Evolutionary conservation across 805 yeast species (phyloP).

Genomic region (Sporopachydermia lactativora): DNA sequence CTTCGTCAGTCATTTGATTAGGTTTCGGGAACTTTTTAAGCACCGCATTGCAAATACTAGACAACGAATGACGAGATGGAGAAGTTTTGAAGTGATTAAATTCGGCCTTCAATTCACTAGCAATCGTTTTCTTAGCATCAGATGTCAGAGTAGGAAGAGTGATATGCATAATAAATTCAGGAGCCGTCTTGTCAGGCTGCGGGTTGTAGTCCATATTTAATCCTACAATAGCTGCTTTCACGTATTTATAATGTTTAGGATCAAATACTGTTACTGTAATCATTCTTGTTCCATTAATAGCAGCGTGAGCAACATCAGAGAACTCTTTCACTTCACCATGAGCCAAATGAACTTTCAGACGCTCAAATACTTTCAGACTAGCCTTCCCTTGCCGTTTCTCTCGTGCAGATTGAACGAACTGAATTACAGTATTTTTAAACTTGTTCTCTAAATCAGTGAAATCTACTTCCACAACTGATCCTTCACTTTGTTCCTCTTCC

Average conservation of each 20-base stretch:
- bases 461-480: constrained; percentile 17
- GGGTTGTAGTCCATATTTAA: constrained; percentile 69
- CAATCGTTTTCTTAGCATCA: constrained; percentile 43
- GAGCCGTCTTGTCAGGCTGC: constrained; percentile 55
- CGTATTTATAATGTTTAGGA: constrained; percentile 54
- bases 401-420: constrained; percentile 39
- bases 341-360: constrained; percentile 34
- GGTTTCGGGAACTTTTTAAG: constrained; percentile 39
- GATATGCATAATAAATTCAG: constrained; percentile 51
- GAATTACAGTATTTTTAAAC: constrained; percentile 34
- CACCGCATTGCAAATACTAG: constrained; percentile 42
- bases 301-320: constrained; percentile 36
- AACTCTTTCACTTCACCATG: constrained; percentile 34
- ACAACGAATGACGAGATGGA: constrained; percentile 32
- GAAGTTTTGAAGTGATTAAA: constrained; percentile 50
- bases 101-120: constrained; percentile 48
- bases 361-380: constrained; percentile 52
- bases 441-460: constrained; percentile 25
- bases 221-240: constrained; percentile 57
- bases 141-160: constrained; percentile 64
- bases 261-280: constrained; percentile 78
- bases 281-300: constrained; percentile 50
- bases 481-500: constrained; percentile 9
- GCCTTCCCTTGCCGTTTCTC: constrained; percentile 60
- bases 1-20: constrained; percentile 38